Percentiles rank a stretch among this genome's conserved stretches.
phyloP scores from a whole-genome alignment of 2,329 filamentous ascomycete genomes.

The Didymosphaeria variabile region DNA sequence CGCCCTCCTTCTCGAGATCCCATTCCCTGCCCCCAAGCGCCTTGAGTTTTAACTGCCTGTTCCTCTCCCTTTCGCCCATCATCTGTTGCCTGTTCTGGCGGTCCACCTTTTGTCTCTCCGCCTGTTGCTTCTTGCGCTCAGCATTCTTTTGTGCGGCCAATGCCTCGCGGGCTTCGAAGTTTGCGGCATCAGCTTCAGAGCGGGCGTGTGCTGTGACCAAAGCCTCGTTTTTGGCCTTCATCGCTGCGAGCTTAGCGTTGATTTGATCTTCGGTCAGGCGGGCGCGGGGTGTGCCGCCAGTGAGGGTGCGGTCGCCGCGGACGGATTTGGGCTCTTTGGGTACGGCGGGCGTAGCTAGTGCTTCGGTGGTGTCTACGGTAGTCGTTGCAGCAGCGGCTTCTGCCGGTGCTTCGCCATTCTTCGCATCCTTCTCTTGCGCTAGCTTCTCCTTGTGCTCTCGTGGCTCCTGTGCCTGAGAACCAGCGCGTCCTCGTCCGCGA shows the following conservation, averaged over 20 bases:
- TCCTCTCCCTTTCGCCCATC: conserved; percentile 70
- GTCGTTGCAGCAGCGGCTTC: conserved; percentile 16
- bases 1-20: conserved; percentile 70
- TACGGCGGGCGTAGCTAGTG: conserved; percentile 25
- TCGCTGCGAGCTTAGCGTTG: conserved; percentile 67
- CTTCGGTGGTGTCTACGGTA: conserved; percentile 23
- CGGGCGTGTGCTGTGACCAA: conserved; percentile 68
- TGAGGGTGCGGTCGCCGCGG: conserved; percentile 45
- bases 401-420: conserved; percentile 20
- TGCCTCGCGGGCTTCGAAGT: conserved; percentile 70
- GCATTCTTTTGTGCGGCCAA: conserved; percentile 61
- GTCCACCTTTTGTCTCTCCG: conserved; percentile 56
- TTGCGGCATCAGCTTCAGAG: conserved; percentile 73
- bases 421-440: conserved; percentile 23
- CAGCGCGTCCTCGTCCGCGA: conserved; percentile 25
- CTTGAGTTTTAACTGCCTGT: conserved; percentile 66
- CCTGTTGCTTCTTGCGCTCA: conserved; percentile 49
- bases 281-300: conserved; percentile 43
- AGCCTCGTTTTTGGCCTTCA: conserved; percentile 68
- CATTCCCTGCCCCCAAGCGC: conserved; percentile 68
- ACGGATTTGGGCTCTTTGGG: conserved; percentile 41
- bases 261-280: conserved; percentile 71
- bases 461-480: conserved; percentile 18
- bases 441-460: conserved; percentile 27
- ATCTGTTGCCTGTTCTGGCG: conserved; percentile 64